These are phyloP conservation scores for Rhodamnia rubescens DNA, from an alignment of 345 rosid species.

Conservation along the genomic window DNA sequence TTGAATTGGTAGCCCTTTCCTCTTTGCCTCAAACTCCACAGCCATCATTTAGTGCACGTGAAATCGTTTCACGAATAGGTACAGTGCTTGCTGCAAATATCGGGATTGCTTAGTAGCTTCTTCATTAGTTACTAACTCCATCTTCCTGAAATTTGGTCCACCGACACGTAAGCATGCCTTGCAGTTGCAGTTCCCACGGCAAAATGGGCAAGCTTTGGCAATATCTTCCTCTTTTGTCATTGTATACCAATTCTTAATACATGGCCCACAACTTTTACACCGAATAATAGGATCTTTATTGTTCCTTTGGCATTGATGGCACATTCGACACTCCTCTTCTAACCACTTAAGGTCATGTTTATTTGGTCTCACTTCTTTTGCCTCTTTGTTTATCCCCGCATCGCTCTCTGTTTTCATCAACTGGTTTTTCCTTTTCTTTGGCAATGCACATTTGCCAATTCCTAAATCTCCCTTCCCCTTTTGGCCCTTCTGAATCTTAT, in stretches of 20 bases:
- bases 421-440: too few species aligned
- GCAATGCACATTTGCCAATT: too few species aligned
- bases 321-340: constrained; percentile 2
- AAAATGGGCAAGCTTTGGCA: constrained; percentile 30
- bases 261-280: constrained; percentile 14
- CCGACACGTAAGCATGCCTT: constrained; percentile 42
- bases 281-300: constrained; percentile 15
- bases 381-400: too few species aligned
- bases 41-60: constrained; percentile 18
- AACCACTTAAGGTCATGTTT: background rate
- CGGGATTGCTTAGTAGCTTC: constrained; percentile 7
- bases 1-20: background rate
- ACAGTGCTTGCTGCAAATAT: constrained; percentile 8
- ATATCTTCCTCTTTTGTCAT: constrained; percentile 19
- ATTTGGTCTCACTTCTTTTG: too few species aligned
- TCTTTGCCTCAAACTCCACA: constrained; percentile 7
- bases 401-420: too few species aligned
- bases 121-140: background rate
- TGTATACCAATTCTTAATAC: constrained; percentile 33
- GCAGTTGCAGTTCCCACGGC: constrained; percentile 43
- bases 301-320: constrained; percentile 30
- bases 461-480: too few species aligned
- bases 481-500: too few species aligned
- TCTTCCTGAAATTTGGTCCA: background rate
- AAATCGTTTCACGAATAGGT: constrained; percentile 15